These are phyloP conservation scores for Metschnikowia anglica DNA, from an alignment of 805 yeast species.

Conservation along the genomic window DNA sequence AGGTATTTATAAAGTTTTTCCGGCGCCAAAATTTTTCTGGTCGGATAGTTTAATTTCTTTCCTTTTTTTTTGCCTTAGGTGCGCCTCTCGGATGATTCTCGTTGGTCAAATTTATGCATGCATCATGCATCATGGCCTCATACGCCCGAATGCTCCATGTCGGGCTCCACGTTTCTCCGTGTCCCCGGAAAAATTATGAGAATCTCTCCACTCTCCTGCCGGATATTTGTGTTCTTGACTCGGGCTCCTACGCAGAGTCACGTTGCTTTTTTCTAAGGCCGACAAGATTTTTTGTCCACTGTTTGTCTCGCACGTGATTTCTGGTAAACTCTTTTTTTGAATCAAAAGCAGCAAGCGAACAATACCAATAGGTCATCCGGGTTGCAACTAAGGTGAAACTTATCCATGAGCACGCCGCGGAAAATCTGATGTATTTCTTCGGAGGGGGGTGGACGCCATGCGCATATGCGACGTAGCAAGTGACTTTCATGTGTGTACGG, in stretches of 20 bases:
- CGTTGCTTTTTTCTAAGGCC: not conserved
- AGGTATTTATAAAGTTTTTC: conserved; percentile 13
- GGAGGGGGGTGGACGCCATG: not conserved
- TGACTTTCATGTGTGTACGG: not conserved
- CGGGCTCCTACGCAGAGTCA: conserved; percentile 5
- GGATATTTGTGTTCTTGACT: conserved; percentile 1
- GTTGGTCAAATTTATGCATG: conserved; percentile 13
- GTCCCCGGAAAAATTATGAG: conserved; percentile 19
- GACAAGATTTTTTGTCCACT: not conserved
- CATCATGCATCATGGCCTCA: conserved; percentile 6
- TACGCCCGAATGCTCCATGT: conserved; percentile 20
- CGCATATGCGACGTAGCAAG: not conserved
- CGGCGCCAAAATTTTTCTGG: conserved; percentile 5
- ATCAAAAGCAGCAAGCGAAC: too few species aligned
- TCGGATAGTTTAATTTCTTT: conserved; percentile 1
- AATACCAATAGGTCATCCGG: too few species aligned
- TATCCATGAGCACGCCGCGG: not conserved
- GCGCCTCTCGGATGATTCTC: conserved; percentile 13
- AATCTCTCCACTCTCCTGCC: conserved; percentile 10
- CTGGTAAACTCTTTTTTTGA: too few species aligned
- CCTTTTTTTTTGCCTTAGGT: conserved; percentile 1
- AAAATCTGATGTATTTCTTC: not conserved
- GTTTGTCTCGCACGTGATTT: too few species aligned
- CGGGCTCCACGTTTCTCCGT: conserved; percentile 25
- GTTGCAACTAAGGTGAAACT: too few species aligned